phyloP scores from a whole-genome alignment of 805 yeast species.

The Nakazawaea pomicola region DNA sequence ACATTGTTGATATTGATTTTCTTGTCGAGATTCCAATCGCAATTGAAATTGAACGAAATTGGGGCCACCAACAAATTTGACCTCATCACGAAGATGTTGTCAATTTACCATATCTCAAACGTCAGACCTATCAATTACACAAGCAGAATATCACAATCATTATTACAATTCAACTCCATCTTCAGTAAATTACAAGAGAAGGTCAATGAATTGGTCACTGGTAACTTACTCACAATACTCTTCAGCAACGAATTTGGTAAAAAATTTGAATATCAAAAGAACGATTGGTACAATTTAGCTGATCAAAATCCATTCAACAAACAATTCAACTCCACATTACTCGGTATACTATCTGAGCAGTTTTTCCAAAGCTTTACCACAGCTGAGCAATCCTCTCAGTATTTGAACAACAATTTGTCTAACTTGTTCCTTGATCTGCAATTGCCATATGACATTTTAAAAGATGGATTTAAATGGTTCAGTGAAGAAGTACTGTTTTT shows the following conservation, averaged over 20 bases:
- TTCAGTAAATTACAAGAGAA: conserved; percentile 46
- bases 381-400: neutral
- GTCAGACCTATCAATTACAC: conserved; percentile 47
- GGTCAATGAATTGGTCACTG: conserved; percentile 51
- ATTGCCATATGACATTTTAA: conserved; percentile 2
- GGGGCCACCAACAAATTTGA: conserved; percentile 31
- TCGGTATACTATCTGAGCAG: conserved; percentile 55
- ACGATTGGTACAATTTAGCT: conserved; percentile 57
- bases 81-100: conserved; percentile 39
- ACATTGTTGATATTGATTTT: conserved; percentile 45
- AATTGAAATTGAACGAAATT: conserved; percentile 36
- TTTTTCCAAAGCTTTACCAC: conserved; percentile 28
- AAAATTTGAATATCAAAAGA: conserved; percentile 39
- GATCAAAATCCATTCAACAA: conserved; percentile 56
- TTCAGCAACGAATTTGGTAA: conserved; percentile 51
- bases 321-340: conserved; percentile 52
- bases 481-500: conserved; percentile 3
- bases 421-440: neutral
- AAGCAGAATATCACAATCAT: conserved; percentile 66
- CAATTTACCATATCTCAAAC: conserved; percentile 42
- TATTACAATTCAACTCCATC: conserved; percentile 64
- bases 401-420: neutral
- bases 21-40: conserved; percentile 28
- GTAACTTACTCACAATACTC: conserved; percentile 43
- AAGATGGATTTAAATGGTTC: conserved; percentile 7